These are phyloP conservation scores for Macrophomina phaseolina DNA, from an alignment of 2,329 filamentous ascomycete genomes.

Conservation along the genomic window DNA sequence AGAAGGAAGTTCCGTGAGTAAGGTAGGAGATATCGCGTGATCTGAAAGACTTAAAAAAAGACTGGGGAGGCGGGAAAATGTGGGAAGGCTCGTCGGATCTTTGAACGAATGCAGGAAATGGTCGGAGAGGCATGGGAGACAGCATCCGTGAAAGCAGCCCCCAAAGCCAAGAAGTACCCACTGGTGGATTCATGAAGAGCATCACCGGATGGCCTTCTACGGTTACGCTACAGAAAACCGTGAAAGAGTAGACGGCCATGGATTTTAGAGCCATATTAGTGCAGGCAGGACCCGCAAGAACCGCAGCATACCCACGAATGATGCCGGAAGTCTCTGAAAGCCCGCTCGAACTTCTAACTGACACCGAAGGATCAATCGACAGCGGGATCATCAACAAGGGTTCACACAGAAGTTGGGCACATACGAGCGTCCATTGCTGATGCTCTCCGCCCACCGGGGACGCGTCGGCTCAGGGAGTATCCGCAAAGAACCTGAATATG, in stretches of 20 bases:
- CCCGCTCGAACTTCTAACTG: no score
- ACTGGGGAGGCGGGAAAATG: not conserved
- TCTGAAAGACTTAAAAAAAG: not conserved
- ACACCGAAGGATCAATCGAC: not conserved
- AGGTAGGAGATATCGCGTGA: not conserved
- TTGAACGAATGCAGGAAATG: not conserved
- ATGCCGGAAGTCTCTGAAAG: no score
- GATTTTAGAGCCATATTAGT: no score
- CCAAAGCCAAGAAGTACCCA: not conserved
- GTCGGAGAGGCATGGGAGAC: not conserved
- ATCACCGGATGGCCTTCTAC: not conserved
- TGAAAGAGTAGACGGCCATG: no score
- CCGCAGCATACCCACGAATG: no score
- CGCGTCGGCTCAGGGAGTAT: no score
- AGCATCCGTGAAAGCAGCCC: not conserved
- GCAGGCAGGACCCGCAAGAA: no score
- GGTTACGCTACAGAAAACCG: not conserved
- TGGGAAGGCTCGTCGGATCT: not conserved
- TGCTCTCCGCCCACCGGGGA: not conserved
- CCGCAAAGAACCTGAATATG: no score
- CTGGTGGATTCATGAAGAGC: not conserved
- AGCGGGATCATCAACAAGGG: not conserved
- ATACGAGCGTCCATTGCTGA: not conserved
- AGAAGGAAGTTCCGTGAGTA: not conserved
- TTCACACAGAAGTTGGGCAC: not conserved